These are phyloP conservation scores for Cryptococcus sp. DNA, from an alignment of 1,284 basidiomycete genomes.

Conservation along the genomic window DNA sequence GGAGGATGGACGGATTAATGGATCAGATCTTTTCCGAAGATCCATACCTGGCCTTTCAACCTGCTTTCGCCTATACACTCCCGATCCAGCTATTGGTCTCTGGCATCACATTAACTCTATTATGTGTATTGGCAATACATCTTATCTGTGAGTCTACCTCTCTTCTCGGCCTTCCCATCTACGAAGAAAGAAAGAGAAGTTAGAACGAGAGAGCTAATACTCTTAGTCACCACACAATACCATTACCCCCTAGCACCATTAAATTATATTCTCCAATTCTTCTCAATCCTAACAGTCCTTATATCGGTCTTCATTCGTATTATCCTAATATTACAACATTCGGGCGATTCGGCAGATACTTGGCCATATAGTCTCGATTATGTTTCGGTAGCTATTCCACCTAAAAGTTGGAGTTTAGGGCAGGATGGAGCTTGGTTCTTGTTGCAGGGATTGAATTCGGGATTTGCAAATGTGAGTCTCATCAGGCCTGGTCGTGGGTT, in stretches of 20 bases:
- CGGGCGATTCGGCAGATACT: constrained; percentile 60
- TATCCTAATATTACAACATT: constrained; percentile 63
- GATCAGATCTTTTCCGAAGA: constrained; percentile 47
- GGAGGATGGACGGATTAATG: background rate
- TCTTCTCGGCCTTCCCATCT: background rate
- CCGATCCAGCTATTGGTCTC: constrained; percentile 86
- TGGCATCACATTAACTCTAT: constrained; percentile 81
- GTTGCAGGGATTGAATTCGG: constrained; percentile 80
- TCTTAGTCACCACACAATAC: constrained; percentile 77
- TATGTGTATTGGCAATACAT: constrained; percentile 82
- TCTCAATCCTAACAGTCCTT: constrained; percentile 73
- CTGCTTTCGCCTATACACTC: constrained; percentile 74
- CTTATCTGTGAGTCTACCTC: constrained; percentile 58
- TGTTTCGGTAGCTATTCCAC: constrained; percentile 75
- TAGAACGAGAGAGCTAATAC: too few species aligned
- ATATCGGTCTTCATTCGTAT: constrained; percentile 71
- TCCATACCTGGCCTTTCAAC: constrained; percentile 71
- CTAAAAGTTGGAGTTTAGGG: constrained; percentile 60
- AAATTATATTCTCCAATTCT: constrained; percentile 86
- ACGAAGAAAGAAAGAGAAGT: background rate
- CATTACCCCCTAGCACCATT: constrained; percentile 89
- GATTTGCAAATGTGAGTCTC: constrained; percentile 69
- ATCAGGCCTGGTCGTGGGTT: background rate
- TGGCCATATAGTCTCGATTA: constrained; percentile 98
- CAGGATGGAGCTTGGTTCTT: constrained; percentile 77